Percentiles rank a stretch among this genome's conserved stretches.
These are phyloP conservation scores for Clohesyomyces aquaticus DNA, from an alignment of 495 filamentous ascomycete genomes.

Conservation along the genomic window DNA sequence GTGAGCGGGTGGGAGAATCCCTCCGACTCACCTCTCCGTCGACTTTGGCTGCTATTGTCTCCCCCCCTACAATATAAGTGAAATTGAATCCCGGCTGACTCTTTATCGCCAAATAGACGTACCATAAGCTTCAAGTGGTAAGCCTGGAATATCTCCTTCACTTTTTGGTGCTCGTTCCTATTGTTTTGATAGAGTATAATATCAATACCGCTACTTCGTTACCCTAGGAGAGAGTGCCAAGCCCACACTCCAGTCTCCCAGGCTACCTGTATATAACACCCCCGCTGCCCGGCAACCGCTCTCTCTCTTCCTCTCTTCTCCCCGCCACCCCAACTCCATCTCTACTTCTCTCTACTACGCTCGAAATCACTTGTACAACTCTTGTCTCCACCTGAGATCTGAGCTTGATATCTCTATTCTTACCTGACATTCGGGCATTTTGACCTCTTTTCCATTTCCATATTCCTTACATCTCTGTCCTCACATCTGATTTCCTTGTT, in stretches of 20 bases:
- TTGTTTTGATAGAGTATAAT: no score
- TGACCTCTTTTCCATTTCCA: background rate
- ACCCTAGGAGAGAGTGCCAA: background rate
- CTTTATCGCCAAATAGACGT: conserved; percentile 46
- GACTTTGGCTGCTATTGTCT: background rate
- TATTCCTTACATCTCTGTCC: conserved; percentile 9
- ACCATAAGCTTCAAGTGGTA: conserved; percentile 66
- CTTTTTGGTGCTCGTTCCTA: no score
- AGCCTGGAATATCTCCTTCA: conserved; percentile 28
- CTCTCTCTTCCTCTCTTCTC: conserved; percentile 6
- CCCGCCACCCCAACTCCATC: conserved; percentile 1
- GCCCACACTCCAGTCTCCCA: background rate
- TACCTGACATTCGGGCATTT: conserved; percentile 9
- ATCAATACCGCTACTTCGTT: conserved; percentile 14
- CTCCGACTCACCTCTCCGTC: background rate
- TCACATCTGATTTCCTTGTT: background rate
- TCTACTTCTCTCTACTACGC: background rate
- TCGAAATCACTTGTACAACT: background rate
- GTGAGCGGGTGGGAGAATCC: background rate
- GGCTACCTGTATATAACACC: conserved; percentile 3
- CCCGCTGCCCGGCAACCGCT: background rate
- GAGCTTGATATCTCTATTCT: conserved; percentile 9
- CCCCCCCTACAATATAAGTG: conserved; percentile 7
- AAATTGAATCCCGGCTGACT: conserved; percentile 24
- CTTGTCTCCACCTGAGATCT: background rate